Evolutionary conservation across 139 green algal species (phyloP), one percentile per base, ranked within the genome.

Genomic region (Diplosphaera chodatii): DNA sequence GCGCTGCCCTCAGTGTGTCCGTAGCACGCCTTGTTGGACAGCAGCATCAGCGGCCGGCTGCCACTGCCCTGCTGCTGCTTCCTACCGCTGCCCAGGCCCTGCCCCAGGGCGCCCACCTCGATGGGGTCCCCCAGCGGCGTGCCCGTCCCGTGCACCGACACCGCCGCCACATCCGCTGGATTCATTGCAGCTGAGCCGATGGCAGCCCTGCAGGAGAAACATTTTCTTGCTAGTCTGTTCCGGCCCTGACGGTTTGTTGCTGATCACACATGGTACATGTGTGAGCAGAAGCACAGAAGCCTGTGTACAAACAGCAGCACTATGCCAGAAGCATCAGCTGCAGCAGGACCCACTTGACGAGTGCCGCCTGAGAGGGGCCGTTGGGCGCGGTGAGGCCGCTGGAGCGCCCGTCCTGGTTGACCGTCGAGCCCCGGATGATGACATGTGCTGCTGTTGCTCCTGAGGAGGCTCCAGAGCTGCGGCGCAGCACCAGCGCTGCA

Each of bases 371-470:
- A 16, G 81, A 82, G 2, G 86, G 87, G 4, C 90, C 90, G 62
- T 94, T 87, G 1, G 90, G 89, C 1, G 91, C 91, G 1, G 91
- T 97, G 15, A 97, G 75, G 34, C 84, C 83, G 66, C 82, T 91
- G 56, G 85, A 92, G 41, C 91, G 84, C 16, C 92, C 92, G 68
- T 95, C 92, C 68, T 96, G 90, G 75, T 96, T 96, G 15, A 97
- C 88, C 1, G 87, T 78, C 25, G 74, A 85, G 18, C 85, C 83
- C 0, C 67, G 41, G 0, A 96, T 25, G 27, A 91, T 2, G 0
- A 79, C 85, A 28, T 85, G 66, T 25, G 68, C 28, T 0, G 82
- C 79, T 0, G 78, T 73, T 25, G 48, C 37, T n/a, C n/a, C 6
- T 10, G 30, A 25, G 10, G 71, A 64, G 31, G 64, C 25, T 65